phyloP scores from a whole-genome alignment of 2,329 filamentous ascomycete species.

The Cryphonectria naterciae region DNA sequence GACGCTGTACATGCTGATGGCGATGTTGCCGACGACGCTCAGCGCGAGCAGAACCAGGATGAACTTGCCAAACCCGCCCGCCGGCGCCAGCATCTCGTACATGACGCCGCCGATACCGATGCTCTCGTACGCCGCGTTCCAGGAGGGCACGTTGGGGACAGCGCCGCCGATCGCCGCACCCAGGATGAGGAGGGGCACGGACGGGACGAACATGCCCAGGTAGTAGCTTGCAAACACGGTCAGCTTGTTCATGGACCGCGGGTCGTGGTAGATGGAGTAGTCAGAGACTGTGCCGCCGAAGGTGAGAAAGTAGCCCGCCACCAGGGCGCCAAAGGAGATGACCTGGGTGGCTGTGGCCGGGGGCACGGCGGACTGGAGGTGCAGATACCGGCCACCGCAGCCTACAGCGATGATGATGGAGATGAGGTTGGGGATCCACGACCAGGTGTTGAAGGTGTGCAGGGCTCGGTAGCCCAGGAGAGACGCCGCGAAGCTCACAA shows the following conservation, averaged over 20 bases:
- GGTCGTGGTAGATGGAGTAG: constrained; percentile 60
- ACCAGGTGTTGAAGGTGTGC: constrained; percentile 59
- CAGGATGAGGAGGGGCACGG: constrained; percentile 53
- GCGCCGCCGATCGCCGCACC: constrained; percentile 56
- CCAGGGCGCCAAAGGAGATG: constrained; percentile 50
- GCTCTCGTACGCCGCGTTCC: constrained; percentile 46
- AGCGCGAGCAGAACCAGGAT: constrained; percentile 51
- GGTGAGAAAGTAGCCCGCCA: constrained; percentile 58
- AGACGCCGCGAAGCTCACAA: constrained; percentile 57
- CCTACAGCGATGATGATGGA: constrained; percentile 57
- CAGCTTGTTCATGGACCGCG: constrained; percentile 36
- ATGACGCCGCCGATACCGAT: constrained; percentile 51
- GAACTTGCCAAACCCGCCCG: constrained; percentile 52
- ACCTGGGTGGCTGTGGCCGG: constrained; percentile 44
- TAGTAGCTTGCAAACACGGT: constrained; percentile 55
- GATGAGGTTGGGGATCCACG: constrained; percentile 60
- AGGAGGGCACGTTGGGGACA: constrained; percentile 47
- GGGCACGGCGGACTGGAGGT: constrained; percentile 47
- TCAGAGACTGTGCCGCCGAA: constrained; percentile 58
- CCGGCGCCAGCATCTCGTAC: constrained; percentile 50
- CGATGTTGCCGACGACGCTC: constrained; percentile 49
- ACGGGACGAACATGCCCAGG: constrained; percentile 53
- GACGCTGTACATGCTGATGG: constrained; percentile 44
- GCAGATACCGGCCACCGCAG: constrained; percentile 55
- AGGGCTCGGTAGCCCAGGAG: constrained; percentile 59